Evolutionary conservation across 805 yeast species (phyloP).

Genomic region (Wickerhamiella australiensis): DNA sequence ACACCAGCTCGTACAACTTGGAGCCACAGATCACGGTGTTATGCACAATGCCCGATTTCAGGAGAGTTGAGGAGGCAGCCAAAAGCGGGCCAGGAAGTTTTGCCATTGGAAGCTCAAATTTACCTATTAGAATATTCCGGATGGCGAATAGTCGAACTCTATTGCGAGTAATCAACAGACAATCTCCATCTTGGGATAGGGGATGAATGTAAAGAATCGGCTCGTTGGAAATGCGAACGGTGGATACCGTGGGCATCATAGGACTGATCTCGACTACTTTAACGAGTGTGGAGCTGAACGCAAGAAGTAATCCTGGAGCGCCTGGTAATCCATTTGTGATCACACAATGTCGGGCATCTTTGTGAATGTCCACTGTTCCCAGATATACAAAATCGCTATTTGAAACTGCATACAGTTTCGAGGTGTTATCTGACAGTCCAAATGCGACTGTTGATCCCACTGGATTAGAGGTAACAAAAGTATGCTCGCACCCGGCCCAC

Average conservation of each 20-base stretch:
- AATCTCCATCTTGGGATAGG: constrained; percentile 4
- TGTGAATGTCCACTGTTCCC: background rate
- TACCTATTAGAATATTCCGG: background rate
- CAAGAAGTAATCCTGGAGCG: background rate
- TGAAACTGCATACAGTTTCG: background rate
- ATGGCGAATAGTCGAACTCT: background rate
- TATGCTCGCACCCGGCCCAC: background rate
- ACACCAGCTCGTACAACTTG: constrained; percentile 1
- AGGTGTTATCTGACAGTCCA: background rate
- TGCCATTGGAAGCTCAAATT: background rate
- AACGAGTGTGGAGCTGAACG: background rate
- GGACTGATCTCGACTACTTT: constrained; percentile 7
- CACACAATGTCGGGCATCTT: background rate
- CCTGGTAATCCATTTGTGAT: constrained; percentile 2
- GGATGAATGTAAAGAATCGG: background rate
- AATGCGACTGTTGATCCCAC: constrained; percentile 2
- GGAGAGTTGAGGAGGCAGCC: constrained; percentile 3
- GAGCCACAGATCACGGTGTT: constrained; percentile 6
- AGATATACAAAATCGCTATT: background rate
- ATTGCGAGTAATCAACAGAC: background rate
- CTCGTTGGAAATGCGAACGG: constrained; percentile 1
- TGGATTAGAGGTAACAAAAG: background rate
- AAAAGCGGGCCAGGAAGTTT: background rate
- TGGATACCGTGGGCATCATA: constrained; percentile 4
- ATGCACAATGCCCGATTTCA: background rate